phyloP scores from a whole-genome alignment of 768 basidiomycete species.

The Amanita phalloides region DNA sequence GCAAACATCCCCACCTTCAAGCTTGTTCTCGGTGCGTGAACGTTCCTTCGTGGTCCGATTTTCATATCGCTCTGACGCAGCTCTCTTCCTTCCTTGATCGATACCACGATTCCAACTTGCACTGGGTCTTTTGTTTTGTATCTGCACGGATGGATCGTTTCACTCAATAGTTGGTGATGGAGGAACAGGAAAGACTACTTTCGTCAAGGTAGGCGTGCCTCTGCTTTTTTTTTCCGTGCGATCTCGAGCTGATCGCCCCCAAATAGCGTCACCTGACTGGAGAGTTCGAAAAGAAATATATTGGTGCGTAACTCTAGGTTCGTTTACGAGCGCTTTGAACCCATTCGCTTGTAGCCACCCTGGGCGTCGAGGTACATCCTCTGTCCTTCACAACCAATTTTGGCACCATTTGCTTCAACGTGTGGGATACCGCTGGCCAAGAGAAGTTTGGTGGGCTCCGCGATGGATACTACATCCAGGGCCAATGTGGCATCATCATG shows the following conservation, averaged over 20 bases:
- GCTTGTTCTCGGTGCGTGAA: slow-evolving; percentile 84
- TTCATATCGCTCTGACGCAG: slow-evolving; percentile 16
- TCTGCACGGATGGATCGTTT: slow-evolving; percentile 9
- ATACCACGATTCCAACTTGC: slow-evolving; percentile 21
- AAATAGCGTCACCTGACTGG: slow-evolving; percentile 92
- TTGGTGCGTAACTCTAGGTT: slow-evolving; percentile 45
- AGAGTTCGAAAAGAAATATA: slow-evolving; percentile 99
- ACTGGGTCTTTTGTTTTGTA: slow-evolving; percentile 9
- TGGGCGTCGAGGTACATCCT: slow-evolving; percentile 99
- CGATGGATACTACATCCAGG: slow-evolving; percentile 94
- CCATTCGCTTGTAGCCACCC: slow-evolving; percentile 58
- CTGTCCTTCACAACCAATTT: slow-evolving; percentile 95
- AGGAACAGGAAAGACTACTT: slow-evolving; percentile 96
- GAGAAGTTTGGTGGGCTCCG: slow-evolving; percentile 99
- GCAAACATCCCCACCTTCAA: slow-evolving; percentile 81
- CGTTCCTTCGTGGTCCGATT: slow-evolving; percentile 4
- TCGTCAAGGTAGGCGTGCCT: slow-evolving; percentile 70
- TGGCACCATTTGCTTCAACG: slow-evolving; percentile 98
- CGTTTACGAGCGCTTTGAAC: background rate
- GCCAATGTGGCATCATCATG: slow-evolving; percentile 99
- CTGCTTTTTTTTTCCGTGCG: slow-evolving; percentile 12
- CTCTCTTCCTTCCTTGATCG: slow-evolving; percentile 36
- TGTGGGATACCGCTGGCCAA: slow-evolving; percentile 99
- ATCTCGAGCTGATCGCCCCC: slow-evolving; percentile 50
- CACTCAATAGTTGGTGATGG: slow-evolving; percentile 74